Evolutionary conservation across 1,284 basidiomycete species (phyloP).

Genomic region (Polyporus tsugae): DNA sequence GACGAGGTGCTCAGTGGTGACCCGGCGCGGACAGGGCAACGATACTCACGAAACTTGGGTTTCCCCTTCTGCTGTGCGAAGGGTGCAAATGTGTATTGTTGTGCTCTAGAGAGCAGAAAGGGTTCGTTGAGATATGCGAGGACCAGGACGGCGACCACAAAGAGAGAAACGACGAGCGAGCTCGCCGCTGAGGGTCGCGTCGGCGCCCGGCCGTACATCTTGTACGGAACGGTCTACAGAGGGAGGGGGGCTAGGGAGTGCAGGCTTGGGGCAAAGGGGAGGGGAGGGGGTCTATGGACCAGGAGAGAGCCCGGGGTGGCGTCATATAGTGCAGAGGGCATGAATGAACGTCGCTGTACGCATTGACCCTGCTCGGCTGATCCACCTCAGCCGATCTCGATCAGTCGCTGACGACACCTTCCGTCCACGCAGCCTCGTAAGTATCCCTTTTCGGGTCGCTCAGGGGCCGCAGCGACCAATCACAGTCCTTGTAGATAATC

Average conservation of each 20-base stretch:
- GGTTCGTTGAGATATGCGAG: conserved; percentile 39
- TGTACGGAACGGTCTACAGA: background rate
- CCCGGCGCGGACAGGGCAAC: background rate
- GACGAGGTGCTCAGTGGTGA: background rate
- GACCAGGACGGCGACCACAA: conserved; percentile 53
- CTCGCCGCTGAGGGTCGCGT: conserved; percentile 4
- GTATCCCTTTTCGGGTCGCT: background rate
- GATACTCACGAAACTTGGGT: conserved; percentile 28
- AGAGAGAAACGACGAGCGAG: conserved; percentile 45
- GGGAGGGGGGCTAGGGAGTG: background rate
- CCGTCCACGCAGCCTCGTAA: too few relatives aligned
- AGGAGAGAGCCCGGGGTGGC: background rate
- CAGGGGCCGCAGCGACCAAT: conserved; percentile 14
- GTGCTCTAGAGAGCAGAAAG: conserved; percentile 34
- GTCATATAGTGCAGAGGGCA: background rate
- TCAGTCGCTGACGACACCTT: background rate
- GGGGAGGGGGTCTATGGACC: background rate
- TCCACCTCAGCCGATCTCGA: background rate
- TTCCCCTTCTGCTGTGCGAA: conserved; percentile 31
- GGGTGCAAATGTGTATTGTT: conserved; percentile 19
- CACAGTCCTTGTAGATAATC: conserved; percentile 17
- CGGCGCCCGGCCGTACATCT: background rate
- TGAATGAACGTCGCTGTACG: background rate
- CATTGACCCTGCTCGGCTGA: background rate
- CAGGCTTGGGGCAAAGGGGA: background rate